phyloP scores from a whole-genome alignment of 345 rosid genomes.

The Camelina neglecta region DNA sequence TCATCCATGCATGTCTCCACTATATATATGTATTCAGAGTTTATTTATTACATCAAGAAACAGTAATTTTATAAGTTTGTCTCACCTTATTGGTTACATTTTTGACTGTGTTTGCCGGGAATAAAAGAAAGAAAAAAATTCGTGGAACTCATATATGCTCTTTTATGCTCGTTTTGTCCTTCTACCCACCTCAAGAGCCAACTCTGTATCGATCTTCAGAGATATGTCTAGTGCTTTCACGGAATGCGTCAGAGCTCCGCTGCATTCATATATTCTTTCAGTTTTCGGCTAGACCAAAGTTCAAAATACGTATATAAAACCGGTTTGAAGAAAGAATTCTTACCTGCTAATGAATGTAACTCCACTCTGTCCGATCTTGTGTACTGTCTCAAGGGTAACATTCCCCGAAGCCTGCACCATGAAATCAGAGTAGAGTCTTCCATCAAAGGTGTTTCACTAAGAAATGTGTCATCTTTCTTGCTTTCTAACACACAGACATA shows the following conservation, averaged over 20 bases:
- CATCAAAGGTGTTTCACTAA: not conserved
- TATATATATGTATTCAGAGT: conserved; percentile 1
- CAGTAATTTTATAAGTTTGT: not conserved
- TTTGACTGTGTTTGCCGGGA: not conserved
- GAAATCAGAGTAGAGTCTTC: not conserved
- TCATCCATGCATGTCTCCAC: conserved; percentile 28
- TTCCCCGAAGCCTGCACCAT: conserved; percentile 88
- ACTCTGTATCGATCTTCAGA: conserved; percentile 87
- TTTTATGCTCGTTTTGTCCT: conserved; percentile 79
- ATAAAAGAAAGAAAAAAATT: not conserved
- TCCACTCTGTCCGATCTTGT: conserved; percentile 92
- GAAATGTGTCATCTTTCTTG: not conserved
- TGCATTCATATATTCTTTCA: conserved; percentile 41
- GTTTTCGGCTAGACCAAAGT: conserved; percentile 5
- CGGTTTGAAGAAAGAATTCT: not conserved
- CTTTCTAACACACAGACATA: conserved; percentile 32
- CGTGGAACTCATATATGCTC: conserved; percentile 19
- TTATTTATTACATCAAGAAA: not conserved
- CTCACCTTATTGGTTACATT: conserved; percentile 30
- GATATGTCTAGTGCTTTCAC: conserved; percentile 93
- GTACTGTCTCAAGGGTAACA: conserved; percentile 87
- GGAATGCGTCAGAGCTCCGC: conserved; percentile 93
- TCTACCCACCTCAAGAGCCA: conserved; percentile 91
- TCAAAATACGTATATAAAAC: not conserved
- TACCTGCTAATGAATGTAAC: conserved; percentile 94